Percentiles rank a stretch among this genome's conserved stretches.
These are phyloP conservation scores for Morella rubra DNA, from an alignment of 306 rosid species.

Conservation along the genomic window DNA sequence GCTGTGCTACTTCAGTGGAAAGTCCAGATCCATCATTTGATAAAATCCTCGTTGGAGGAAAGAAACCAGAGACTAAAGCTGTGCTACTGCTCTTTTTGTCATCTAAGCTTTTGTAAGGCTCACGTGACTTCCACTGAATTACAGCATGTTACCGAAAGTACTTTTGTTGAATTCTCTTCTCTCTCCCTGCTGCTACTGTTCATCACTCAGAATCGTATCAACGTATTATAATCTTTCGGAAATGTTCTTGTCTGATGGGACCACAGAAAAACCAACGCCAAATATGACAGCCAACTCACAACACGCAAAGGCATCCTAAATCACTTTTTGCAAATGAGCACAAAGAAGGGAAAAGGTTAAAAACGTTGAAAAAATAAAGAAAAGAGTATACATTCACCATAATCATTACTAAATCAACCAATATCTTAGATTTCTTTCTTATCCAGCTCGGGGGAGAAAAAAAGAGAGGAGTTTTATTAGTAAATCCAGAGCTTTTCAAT, in stretches of 20 bases:
- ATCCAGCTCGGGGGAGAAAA: background rate
- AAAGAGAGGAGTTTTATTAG: background rate
- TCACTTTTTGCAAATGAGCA: background rate
- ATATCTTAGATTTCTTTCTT: background rate
- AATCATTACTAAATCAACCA: slow-evolving; percentile 11
- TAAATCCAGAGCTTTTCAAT: background rate
- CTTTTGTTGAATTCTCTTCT: background rate
- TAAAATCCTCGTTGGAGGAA: background rate
- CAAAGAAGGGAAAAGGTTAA: background rate
- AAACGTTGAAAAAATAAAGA: background rate
- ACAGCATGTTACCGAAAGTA: too few relatives aligned
- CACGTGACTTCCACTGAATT: background rate
- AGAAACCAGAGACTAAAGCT: too few relatives aligned
- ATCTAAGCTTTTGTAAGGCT: background rate
- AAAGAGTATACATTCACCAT: background rate
- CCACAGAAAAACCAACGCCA: background rate
- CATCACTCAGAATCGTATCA: background rate
- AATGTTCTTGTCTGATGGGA: background rate
- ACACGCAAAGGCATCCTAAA: background rate
- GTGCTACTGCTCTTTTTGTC: background rate
- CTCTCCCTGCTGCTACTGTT: background rate
- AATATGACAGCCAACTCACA: background rate
- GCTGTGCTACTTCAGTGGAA: background rate
- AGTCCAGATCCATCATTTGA: background rate
- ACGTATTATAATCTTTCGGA: background rate